phyloP scores from a whole-genome alignment of 2,329 filamentous ascomycete species.

The Chaetomium strumarium region DNA sequence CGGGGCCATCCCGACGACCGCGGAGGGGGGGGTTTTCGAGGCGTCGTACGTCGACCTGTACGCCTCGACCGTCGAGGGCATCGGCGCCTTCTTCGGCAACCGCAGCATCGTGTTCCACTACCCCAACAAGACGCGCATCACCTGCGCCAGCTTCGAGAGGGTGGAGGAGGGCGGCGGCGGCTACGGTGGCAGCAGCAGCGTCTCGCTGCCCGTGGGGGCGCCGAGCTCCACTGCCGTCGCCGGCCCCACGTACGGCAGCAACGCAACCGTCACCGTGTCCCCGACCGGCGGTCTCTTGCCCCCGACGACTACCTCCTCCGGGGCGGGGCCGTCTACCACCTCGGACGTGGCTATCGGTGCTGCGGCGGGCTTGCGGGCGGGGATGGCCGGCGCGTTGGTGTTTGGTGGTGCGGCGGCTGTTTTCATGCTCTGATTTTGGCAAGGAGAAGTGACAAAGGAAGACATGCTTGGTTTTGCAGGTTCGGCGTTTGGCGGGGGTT shows the following conservation, averaged over 20 bases:
- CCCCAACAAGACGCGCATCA: constrained; percentile 57
- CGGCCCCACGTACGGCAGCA: background rate
- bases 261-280: constrained; percentile 1
- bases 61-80: constrained; percentile 46
- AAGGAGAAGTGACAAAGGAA: background rate
- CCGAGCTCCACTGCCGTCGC: background rate
- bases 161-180: constrained; percentile 16
- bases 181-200: background rate
- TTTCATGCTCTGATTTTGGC: constrained; percentile 19
- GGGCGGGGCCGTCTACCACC: background rate
- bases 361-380: constrained; percentile 15
- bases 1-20: constrained; percentile 47
- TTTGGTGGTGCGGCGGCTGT: constrained; percentile 23
- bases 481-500: constrained; percentile 13
- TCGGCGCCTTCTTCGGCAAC: constrained; percentile 57
- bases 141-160: constrained; percentile 56
- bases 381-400: constrained; percentile 12
- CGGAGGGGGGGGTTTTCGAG: constrained; percentile 44
- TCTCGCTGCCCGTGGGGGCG: background rate
- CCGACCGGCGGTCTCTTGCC: background rate
- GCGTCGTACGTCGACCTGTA: constrained; percentile 51
- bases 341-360: constrained; percentile 3
- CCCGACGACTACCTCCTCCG: background rate
- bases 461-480: constrained; percentile 5
- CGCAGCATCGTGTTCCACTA: constrained; percentile 60